phyloP scores from a whole-genome alignment of 2,329 filamentous ascomycete genomes.

The Claviceps sp. region DNA sequence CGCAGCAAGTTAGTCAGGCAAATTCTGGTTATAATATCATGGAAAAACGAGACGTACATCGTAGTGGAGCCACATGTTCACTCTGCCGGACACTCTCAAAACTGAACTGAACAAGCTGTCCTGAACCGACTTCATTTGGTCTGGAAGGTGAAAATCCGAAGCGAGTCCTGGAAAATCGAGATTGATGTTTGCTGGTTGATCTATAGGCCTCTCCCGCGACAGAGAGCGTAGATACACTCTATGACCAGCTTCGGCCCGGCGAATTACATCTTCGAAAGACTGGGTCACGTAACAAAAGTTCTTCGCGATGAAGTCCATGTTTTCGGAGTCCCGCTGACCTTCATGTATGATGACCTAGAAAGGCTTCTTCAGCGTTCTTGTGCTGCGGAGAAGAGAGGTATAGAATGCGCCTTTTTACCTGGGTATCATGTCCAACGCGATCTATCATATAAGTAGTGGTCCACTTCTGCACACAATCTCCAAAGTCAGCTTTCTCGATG shows the following conservation, averaged over 20 bases:
- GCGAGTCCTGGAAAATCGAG: slow-evolving; percentile 60
- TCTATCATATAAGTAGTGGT: slow-evolving; percentile 52
- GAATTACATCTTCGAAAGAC: slow-evolving; percentile 52
- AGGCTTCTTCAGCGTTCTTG: background rate
- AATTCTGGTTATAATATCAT: background rate
- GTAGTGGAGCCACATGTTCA: slow-evolving; percentile 85
- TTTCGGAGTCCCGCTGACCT: slow-evolving; percentile 34
- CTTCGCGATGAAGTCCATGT: slow-evolving; percentile 71
- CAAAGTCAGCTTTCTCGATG: slow-evolving; percentile 52
- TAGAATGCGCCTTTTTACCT: slow-evolving; percentile 30
- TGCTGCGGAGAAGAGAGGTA: background rate
- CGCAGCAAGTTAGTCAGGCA: background rate
- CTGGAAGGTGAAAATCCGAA: slow-evolving; percentile 56
- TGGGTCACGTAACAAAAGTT: slow-evolving; percentile 69
- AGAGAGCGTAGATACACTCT: slow-evolving; percentile 68
- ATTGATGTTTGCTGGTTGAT: slow-evolving; percentile 53
- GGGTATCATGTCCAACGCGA: slow-evolving; percentile 45
- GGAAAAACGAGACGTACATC: slow-evolving; percentile 38
- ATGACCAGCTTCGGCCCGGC: slow-evolving; percentile 42
- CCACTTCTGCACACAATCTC: slow-evolving; percentile 55
- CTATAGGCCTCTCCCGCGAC: slow-evolving; percentile 53
- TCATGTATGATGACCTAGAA: slow-evolving; percentile 62
- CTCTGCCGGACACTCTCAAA: slow-evolving; percentile 63
- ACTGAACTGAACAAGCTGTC: slow-evolving; percentile 66
- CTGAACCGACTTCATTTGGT: slow-evolving; percentile 41